Evolutionary conservation across 2,329 filamentous ascomycete species (phyloP).

Genomic region (Allantophomopsis cytisporea): DNA sequence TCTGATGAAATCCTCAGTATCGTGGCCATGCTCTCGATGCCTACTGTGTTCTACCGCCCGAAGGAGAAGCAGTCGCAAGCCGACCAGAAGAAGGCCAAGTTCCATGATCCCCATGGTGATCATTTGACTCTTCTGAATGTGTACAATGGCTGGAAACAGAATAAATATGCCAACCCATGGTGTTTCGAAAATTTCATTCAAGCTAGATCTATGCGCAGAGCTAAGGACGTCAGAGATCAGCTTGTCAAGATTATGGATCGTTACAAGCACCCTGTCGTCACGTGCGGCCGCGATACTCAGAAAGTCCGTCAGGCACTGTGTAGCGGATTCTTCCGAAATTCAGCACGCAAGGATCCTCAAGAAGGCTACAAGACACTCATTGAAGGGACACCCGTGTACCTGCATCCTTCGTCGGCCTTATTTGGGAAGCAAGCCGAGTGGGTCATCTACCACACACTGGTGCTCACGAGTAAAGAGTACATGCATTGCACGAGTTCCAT

Average conservation of each 20-base stretch:
- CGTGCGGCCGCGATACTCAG: slow-evolving; percentile 77
- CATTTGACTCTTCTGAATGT: slow-evolving; percentile 93
- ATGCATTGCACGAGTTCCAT: slow-evolving; percentile 93
- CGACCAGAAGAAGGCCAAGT: slow-evolving; percentile 95
- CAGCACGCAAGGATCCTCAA: slow-evolving; percentile 85
- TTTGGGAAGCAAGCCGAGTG: slow-evolving; percentile 96
- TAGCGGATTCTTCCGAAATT: slow-evolving; percentile 89
- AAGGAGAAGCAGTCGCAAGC: slow-evolving; percentile 96
- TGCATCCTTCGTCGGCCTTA: slow-evolving; percentile 82
- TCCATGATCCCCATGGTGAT: slow-evolving; percentile 89
- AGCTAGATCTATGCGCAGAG: slow-evolving; percentile 74
- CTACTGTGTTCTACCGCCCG: slow-evolving; percentile 83
- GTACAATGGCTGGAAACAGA: slow-evolving; percentile 92
- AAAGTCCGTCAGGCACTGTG: slow-evolving; percentile 84
- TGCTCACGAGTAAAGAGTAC: slow-evolving; percentile 93
- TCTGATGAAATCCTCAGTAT: slow-evolving; percentile 91
- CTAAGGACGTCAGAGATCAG: slow-evolving; percentile 86
- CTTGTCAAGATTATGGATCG: slow-evolving; percentile 88
- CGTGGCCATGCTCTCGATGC: slow-evolving; percentile 83
- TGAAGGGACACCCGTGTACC: slow-evolving; percentile 86
- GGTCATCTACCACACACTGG: slow-evolving; percentile 84
- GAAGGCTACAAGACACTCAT: slow-evolving; percentile 97
- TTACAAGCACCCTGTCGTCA: slow-evolving; percentile 70
- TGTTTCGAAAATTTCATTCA: slow-evolving; percentile 98
- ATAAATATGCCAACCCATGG: slow-evolving; percentile 74